These are phyloP conservation scores for Artemisia argyi DNA, from an alignment of 129 eudicot genomes.

Conservation along the genomic window DNA sequence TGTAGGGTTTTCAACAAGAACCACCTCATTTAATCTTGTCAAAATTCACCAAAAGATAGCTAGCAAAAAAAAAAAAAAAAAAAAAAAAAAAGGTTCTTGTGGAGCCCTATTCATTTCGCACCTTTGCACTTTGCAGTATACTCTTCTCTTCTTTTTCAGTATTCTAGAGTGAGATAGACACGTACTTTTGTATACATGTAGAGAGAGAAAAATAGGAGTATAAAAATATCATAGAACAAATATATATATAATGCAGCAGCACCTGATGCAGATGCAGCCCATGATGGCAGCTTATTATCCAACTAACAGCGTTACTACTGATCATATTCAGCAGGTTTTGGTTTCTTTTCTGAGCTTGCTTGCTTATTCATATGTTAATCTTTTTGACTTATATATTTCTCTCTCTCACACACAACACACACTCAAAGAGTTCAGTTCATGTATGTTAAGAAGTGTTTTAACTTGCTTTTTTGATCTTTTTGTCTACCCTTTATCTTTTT, in stretches of 20 bases:
- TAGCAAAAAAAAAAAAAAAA: background rate
- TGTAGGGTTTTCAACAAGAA: background rate
- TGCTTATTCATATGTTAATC: background rate
- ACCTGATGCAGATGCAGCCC: conserved; percentile 99
- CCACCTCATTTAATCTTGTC: conserved; percentile 7
- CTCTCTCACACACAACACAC: conserved; percentile 13
- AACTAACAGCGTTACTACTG: conserved; percentile 95
- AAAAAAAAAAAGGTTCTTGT: too few species aligned
- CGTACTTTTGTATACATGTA: too few species aligned
- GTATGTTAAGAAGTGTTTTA: conserved; percentile 9
- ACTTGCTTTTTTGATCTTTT: conserved; percentile 32
- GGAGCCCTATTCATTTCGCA: conserved; percentile 28
- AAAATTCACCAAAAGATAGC: background rate
- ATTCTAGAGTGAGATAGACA: conserved; percentile 26
- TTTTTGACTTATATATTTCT: conserved; percentile 11
- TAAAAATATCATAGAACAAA: conserved; percentile 9
- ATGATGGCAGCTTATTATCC: conserved; percentile 99
- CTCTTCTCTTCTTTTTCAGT: background rate
- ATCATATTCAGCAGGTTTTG: conserved; percentile 94
- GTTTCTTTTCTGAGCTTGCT: conserved; percentile 1
- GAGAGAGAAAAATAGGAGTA: too few species aligned
- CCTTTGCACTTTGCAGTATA: conserved; percentile 17
- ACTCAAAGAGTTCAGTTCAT: conserved; percentile 7
- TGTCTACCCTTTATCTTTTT: conserved; percentile 14
- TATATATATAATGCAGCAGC: conserved; percentile 65